Percentiles rank a stretch among this genome's conserved stretches.
Conservation (phyloP, 176 grass and related monocot species). For the Hordeum marinum region DNA sequence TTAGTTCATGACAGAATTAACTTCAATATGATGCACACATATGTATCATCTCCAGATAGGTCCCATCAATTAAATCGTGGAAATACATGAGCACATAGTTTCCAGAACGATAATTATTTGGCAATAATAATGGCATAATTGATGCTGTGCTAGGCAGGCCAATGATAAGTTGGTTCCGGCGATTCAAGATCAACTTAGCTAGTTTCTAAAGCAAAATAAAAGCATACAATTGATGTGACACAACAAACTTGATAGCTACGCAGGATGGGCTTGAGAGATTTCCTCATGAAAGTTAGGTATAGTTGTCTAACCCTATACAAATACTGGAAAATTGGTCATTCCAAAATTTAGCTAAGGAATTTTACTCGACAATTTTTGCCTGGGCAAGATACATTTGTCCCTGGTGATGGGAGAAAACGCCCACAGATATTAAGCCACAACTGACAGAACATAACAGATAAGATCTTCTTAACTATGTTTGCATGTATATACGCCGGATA, state of each 20-base stretch:
- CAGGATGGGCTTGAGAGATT: conserved; percentile 32
- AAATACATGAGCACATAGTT: conserved; percentile 37
- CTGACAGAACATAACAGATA: conserved; percentile 16
- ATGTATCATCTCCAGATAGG: conserved; percentile 25
- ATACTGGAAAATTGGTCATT: conserved; percentile 14
- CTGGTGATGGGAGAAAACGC: conserved; percentile 1
- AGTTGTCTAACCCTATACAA: conserved; percentile 19
- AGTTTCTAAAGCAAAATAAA: conserved; percentile 53
- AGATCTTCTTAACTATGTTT: conserved; percentile 29
- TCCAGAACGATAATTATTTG: conserved; percentile 41
- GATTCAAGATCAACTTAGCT: conserved; percentile 42
- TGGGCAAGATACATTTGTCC: background rate
- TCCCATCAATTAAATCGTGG: conserved; percentile 20
- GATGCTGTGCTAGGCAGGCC: conserved; percentile 39
- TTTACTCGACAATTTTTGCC: background rate
- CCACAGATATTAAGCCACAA: background rate
- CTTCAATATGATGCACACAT: background rate
- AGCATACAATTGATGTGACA: conserved; percentile 31
- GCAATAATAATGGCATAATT: conserved; percentile 39
- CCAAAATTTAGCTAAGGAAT: background rate
- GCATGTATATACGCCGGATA: conserved; percentile 20
- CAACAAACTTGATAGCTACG: conserved; percentile 45
- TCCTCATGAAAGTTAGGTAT: conserved; percentile 28
- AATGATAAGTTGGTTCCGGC: conserved; percentile 58
- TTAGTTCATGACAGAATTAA: background rate